These are phyloP conservation scores for Eucalyptus marginata DNA, from an alignment of 345 rosid species.

Conservation along the genomic window DNA sequence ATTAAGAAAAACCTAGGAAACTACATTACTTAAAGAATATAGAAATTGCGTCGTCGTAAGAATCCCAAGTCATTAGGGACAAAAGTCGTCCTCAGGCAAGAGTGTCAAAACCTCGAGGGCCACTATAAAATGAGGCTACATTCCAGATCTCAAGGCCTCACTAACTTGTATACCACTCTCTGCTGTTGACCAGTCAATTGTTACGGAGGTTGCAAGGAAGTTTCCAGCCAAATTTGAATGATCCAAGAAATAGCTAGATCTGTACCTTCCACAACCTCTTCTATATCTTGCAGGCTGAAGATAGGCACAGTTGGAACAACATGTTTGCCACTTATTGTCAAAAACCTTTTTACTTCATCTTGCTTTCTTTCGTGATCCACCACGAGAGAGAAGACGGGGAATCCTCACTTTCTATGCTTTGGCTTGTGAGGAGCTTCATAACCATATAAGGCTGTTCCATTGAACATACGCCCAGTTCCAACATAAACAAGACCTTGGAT, in stretches of 20 bases:
- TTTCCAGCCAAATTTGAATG: neutral
- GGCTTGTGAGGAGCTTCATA: conserved; percentile 89
- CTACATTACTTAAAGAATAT: neutral
- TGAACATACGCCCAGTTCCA: conserved; percentile 97
- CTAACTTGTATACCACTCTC: neutral
- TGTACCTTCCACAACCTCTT: conserved; percentile 93
- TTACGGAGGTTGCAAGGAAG: neutral
- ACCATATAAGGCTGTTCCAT: conserved; percentile 87
- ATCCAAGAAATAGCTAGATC: neutral
- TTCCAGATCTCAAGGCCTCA: neutral
- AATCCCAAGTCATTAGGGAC: neutral
- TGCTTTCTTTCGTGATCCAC: conserved; percentile 75
- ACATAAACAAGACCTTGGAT: conserved; percentile 98
- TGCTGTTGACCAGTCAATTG: neutral
- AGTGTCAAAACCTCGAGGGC: neutral
- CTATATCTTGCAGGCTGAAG: conserved; percentile 85
- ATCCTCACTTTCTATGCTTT: conserved; percentile 73
- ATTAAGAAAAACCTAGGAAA: neutral
- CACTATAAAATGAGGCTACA: neutral
- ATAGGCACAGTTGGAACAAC: conserved; percentile 81
- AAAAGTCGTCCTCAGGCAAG: neutral
- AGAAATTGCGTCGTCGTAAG: neutral
- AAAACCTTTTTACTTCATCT: conserved; percentile 36
- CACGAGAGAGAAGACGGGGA: conserved; percentile 71
- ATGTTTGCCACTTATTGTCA: conserved; percentile 72